Evolutionary conservation across 176 grass and related monocot species (phyloP).

Genomic region (Eleusine coracana): DNA sequence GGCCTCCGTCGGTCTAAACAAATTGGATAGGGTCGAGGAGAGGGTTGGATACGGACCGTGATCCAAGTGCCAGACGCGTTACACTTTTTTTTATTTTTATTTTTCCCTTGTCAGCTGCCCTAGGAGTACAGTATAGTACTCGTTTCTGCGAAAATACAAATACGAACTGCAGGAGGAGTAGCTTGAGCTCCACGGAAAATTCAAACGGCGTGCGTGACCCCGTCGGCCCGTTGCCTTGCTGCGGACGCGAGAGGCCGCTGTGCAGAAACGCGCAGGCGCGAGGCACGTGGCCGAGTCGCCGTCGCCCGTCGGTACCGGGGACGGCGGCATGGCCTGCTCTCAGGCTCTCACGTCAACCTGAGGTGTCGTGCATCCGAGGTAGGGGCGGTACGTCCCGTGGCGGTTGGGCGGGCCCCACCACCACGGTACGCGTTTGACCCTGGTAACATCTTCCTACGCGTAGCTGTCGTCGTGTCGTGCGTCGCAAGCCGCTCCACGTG

Average conservation of each 20-base stretch:
- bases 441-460: too few relatives aligned
- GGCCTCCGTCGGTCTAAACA: neutral
- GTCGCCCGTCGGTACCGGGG: neutral
- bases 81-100: neutral
- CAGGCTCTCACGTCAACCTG: conserved; percentile 34
- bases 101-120: neutral
- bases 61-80: neutral
- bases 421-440: neutral
- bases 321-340: neutral
- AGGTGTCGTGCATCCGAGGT: conserved; percentile 50
- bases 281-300: conserved; percentile 6
- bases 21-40: neutral
- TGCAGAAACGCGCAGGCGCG: neutral
- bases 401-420: neutral
- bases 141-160: neutral
- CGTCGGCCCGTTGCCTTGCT: neutral
- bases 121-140: neutral
- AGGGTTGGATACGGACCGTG: neutral
- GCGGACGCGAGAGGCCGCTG: neutral
- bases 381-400: neutral
- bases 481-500: neutral
- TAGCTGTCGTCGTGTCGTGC: neutral
- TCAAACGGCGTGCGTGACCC: neutral
- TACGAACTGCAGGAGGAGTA: too few relatives aligned
- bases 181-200: neutral